Evolutionary conservation across 495 filamentous ascomycete species (phyloP).

Genomic region (Evernia prunastri): DNA sequence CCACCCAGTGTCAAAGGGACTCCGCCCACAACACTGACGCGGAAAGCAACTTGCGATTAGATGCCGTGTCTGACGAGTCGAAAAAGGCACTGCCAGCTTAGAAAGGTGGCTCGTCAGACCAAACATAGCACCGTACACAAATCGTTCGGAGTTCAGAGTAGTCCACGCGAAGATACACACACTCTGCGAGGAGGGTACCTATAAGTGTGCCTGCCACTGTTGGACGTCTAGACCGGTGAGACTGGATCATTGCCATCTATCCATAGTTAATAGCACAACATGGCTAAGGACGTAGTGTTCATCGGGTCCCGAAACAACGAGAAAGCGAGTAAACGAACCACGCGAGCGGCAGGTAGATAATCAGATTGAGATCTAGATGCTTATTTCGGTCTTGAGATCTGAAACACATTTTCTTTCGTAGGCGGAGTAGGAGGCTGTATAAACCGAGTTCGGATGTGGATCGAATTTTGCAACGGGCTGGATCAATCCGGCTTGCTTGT

Average conservation of each 20-base stretch:
- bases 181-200: neutral
- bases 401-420: neutral
- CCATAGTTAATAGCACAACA: neutral
- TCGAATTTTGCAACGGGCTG: neutral
- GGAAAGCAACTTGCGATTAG: neutral
- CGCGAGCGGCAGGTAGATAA: neutral
- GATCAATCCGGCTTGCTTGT: neutral
- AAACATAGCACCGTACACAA: neutral
- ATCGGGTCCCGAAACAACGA: neutral
- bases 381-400: neutral
- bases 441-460: neutral
- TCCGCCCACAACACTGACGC: neutral
- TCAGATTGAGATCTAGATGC: neutral
- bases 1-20: neutral
- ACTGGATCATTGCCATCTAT: neutral
- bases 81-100: neutral
- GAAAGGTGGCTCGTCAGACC: neutral
- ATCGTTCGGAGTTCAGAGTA: neutral
- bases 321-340: neutral
- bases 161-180: neutral
- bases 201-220: neutral
- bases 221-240: neutral
- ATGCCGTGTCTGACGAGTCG: neutral
- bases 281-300: neutral
- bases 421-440: neutral